Evolutionary conservation across 2,329 filamentous ascomycete species (phyloP), one percentile per base, ranked within the genome.

Genomic region (Lachnellula hyalina): DNA sequence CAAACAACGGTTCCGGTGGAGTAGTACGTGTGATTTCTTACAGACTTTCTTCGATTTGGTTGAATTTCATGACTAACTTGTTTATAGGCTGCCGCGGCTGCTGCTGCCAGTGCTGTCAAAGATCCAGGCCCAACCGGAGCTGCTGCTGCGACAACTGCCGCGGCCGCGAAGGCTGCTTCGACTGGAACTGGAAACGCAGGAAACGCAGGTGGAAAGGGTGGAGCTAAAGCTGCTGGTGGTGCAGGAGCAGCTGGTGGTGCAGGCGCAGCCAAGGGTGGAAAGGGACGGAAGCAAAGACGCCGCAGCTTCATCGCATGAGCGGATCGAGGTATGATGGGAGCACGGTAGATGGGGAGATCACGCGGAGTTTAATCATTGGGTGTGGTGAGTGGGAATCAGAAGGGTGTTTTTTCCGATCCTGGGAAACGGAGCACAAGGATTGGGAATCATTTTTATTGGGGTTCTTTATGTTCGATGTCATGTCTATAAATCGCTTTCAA

Each of bases 291-390:
- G 45, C 41, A 49, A 51, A 56, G 54, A 54, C 54, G 54, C 28
- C 61, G 63, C 6, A 38, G 57, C 23, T 65, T 63, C 54, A 59
- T 65, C 53, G 54, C 57, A 44, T 65, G 56, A 56, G 54, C 14
- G 28, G 19, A 23, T n/a, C 21, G n/a, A 34, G 15, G 32, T 32
- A 40, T 45, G 44, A 53, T 49, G 38, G 34, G 45, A 36, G 51
- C 23, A 28, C 28, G 36, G 55, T 56, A 54, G 51, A 56, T 21
- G 50, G 47, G 47, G 25, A 34, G 40, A 32, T 15, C 17, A 48
- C 8, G 45, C 21, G 54, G 36, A 54, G 47, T 54, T 52, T 55
- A 57, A 60, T 63, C 54, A 56, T 57, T 58, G 47, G 53, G 25
- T 53, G 52, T 53, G 47, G 47, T 52, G 44, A 55, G 53, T 56